A percentile compares a stretch with the other conserved stretches of the same genome.
phyloP scores from a whole-genome alignment of 2,329 filamentous ascomycete species.

The Sclerotinia trifoliorum region DNA sequence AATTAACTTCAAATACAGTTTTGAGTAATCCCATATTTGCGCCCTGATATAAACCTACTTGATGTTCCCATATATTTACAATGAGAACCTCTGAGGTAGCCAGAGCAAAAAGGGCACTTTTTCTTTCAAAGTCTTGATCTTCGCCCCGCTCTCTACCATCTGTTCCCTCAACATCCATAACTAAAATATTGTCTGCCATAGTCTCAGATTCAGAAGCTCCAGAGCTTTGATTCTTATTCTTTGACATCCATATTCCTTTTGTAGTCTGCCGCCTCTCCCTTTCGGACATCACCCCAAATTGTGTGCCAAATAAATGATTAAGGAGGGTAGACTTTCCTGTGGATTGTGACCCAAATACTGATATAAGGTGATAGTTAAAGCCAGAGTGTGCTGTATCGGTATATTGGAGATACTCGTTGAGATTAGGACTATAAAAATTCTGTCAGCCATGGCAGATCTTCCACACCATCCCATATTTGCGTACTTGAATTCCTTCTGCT shows the following conservation, averaged over 20 bases:
- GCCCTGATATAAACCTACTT: conserved; percentile 95
- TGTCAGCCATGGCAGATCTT: conserved; percentile 26
- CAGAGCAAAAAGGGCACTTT: conserved; percentile 94
- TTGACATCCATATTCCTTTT: conserved; percentile 99
- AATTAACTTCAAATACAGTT: conserved; percentile 97
- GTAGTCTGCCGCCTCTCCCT: conserved; percentile 91
- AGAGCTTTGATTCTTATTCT: conserved; percentile 72
- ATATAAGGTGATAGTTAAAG: conserved; percentile 99
- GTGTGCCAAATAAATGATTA: conserved; percentile 91
- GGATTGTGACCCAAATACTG: conserved; percentile 97
- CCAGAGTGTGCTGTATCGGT: conserved; percentile 82
- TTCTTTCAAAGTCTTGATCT: conserved; percentile 98
- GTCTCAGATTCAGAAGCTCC: conserved; percentile 48
- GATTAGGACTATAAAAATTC: conserved; percentile 57
- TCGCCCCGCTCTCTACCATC: conserved; percentile 95
- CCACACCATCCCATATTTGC: conserved; percentile 36
- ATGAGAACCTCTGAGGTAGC: conserved; percentile 97
- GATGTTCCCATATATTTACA: conserved; percentile 99
- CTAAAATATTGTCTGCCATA: conserved; percentile 97
- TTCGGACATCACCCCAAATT: conserved; percentile 98
- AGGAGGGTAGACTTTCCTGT: conserved; percentile 97
- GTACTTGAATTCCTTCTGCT: conserved; percentile 96
- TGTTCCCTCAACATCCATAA: conserved; percentile 99
- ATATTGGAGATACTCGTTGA: conserved; percentile 77
- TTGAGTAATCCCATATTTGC: conserved; percentile 98